Base-by-base conservation (phyloP, 129 eudicot species). In the Pittosporum tobira region DNA sequence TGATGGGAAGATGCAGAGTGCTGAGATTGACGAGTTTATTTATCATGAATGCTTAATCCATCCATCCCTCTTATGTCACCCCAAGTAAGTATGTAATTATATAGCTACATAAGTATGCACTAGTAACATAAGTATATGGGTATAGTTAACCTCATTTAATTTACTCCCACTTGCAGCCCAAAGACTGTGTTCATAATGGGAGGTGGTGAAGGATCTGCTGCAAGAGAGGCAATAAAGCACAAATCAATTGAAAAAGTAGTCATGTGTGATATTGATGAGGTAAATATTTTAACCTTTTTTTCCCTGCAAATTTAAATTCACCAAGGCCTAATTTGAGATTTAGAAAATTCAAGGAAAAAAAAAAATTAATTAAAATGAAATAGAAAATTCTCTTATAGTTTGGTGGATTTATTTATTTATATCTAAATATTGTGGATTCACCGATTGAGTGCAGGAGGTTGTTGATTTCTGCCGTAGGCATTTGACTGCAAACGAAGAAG, bases 161-260 rank as follows among this genome's bases (percentile, higher is more conserved):
- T n/a, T n/a, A n/a, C n/a, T n/a, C n/a, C n/a, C n/a, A n/a, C n/a
- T n/a, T 73, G 75, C 72, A 91, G 96, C 71, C 99, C 99, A 20
- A 83, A 76, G 77, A 86, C 66, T 11, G 62, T 91, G 73, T 91
- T 91, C 66, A 75, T 91, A 48, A 86, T 91, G 99, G 99, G 99
- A 24, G 99, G 99, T 25, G 99, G 99, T 53, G 99, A 91, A 71
- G 99, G 99, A n/a, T 87, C 99, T 10, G 85, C 99, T n/a, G 99
- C 95, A 47, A 86, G 99, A 69, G 97, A 89, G 58, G 84, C 83
- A 48, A 90, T 91, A 24, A 76, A 79, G 70, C 96, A 91, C 83
- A 83, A 64, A 31, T 75, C 85, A 20, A 69, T 87, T n/a, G 85
- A 79, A 29, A 86, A 83, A 71, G 94, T 85, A 20, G 93, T 89